phyloP scores from a whole-genome alignment of 2,329 filamentous ascomycete species.

The Incumbomyces lentus region DNA sequence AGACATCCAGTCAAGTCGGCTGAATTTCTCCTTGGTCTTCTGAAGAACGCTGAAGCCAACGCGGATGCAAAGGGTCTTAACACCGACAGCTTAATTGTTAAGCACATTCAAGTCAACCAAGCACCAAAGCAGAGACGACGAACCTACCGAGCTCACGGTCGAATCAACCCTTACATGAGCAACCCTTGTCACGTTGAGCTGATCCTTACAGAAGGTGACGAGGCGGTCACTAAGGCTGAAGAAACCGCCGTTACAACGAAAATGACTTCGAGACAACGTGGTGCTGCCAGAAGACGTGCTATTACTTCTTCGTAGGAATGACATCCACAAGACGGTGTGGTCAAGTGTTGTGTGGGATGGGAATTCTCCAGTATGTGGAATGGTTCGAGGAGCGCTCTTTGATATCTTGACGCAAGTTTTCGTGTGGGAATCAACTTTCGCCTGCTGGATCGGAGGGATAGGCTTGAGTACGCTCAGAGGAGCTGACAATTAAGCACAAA shows the following conservation, averaged over 20 bases:
- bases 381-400: background rate
- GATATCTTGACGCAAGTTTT: too few species aligned
- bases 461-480: too few species aligned
- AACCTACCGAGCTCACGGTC: conserved; percentile 99
- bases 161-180: conserved; percentile 99
- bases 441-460: too few species aligned
- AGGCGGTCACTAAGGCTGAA: conserved; percentile 85
- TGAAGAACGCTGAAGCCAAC: conserved; percentile 96
- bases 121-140: conserved; percentile 97
- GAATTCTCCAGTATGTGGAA: background rate
- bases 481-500: too few species aligned
- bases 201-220: conserved; percentile 95
- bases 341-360: too few species aligned
- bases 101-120: conserved; percentile 99
- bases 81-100: conserved; percentile 93
- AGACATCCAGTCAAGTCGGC: conserved; percentile 99
- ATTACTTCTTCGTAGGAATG: conserved; percentile 39
- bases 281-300: conserved; percentile 51
- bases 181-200: conserved; percentile 99
- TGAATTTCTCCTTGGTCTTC: conserved; percentile 91
- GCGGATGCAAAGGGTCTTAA: conserved; percentile 95
- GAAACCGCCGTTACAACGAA: conserved; percentile 53
- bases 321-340: background rate
- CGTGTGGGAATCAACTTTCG: too few species aligned
- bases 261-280: conserved; percentile 88